Evolutionary conservation across 2,329 filamentous ascomycete genomes (phyloP), one percentile per base, ranked within the genome.

Genomic region (Aspergillus sp.): DNA sequence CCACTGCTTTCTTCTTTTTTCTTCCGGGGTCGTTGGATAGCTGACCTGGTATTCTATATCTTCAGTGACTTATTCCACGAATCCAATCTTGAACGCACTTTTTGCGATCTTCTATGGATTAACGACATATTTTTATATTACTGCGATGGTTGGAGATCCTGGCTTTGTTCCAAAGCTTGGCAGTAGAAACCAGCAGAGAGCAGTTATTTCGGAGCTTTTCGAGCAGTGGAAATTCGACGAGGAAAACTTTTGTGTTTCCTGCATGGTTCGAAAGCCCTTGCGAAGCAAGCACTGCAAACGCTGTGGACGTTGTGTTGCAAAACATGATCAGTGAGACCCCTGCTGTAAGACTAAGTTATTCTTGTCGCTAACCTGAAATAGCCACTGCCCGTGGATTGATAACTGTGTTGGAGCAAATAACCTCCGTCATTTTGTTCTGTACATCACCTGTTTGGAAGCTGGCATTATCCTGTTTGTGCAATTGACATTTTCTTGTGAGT

Each of bases 401-500:
- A 97, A 96, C 67, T 98, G 93, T 59, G 81, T 98, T 34, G 93
- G 88, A 35, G 81, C 93, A 51, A 97, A 97, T 71, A 98, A 97
- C 65, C 87, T 97, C 60, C 84, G 93, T 10, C 90, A 96, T 56
- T 98, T 98, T 67, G 86, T 96, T 59, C 72, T 96, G 39, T 98
- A 97, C 64, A 78, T 98, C 12, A 71, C 94, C 34, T 83, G 71
- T 57, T 71, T 98, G 49, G 86, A 89, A 43, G 51, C 86, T 11
- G 89, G 89, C 28, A 85, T 97, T 31, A 52, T 87, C 3, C 58
- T 81, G 2, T 84, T 90, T 53, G 79, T 95, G 52, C 81, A 78
- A 63, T 63, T 96, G 32, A 75, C 84, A 13, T 82, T 91, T 57
- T 75, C 77, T 53, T 94, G 85, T 89, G 71, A 70, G 81, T 71